Evolutionary conservation across 2,329 filamentous ascomycete genomes (phyloP), one percentile per base, ranked within the genome.

Genomic region (Graphilbum ipis-grandicollis): DNA sequence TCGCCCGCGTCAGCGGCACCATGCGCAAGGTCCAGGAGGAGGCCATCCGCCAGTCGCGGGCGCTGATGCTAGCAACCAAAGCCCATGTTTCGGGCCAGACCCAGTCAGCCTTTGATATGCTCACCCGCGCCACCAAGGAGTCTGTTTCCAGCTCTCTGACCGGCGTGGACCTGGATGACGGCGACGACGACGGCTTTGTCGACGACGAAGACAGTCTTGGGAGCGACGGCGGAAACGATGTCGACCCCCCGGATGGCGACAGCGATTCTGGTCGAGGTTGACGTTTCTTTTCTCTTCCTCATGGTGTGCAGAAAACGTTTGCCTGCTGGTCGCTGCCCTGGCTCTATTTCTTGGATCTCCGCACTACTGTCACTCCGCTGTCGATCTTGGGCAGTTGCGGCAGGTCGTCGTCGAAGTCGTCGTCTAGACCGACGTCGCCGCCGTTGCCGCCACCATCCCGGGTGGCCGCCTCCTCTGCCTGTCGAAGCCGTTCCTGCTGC

Each of bases 1-100:
- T 98, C 13, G 72, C 93, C 7, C 70, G 82, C 42, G 83, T 94
- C 13, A 90, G 82, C 45, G 90, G 88, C 14, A 98, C 90, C 3
- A 93, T 98, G 50, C 78, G 77, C 47, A 93, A 93, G 56, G 79
- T 75, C 3, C 86, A 96, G 56, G 77, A 93, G 52, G 86, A 93
- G 55, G 84, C 85, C 26, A 79, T 96, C 48, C 68, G 76, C 4
- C 67, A 82, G 41, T 82, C 84, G 31, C 75, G 79, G 46, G 63
- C 66, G 39, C 68, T 84, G 39, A 76, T 93, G 41, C 60, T 80
- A 31, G 68, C 73, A 22, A 75, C 79, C 36, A 70, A 68, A 50
- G 68, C 66, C 21, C 62, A 55, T 33, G 58, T 57, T 50, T 57
- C 54, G 46, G 57, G 47, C 41, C 59, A 52, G 48, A 52, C 39